Evolutionary conservation across 495 filamentous ascomycete genomes (phyloP), one percentile per base, ranked within the genome.

Genomic region (Tetracladium setigerum): DNA sequence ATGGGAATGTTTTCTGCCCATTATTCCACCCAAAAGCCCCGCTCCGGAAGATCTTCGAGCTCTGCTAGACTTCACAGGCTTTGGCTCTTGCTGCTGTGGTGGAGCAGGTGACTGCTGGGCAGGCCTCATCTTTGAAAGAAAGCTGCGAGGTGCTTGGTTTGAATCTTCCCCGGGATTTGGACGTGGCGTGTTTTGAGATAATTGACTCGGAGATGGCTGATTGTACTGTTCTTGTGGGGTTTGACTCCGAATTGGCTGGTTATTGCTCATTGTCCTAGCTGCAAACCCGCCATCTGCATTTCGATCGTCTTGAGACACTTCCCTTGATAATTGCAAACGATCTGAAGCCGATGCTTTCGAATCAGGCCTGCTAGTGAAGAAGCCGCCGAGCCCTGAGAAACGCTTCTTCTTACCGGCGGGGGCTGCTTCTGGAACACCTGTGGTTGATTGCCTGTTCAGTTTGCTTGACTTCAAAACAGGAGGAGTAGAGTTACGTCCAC

Each of bases 321-420:
- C 52, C 38, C 30, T 40, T 14, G 22, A 42, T 1, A 45, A 53
- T 40, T 60, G 55, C 33, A 31, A 43, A 1, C 34, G 35, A 27
- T 2, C 30, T 11, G 43, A 13, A 39, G 8, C 14, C 2, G 35
- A 17, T 14, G 15, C 13, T 30, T 24, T 22, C 15, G 31, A 12
- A 27, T 14, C 32, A 50, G 50, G 24, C 31, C 39, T 31, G 13
- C 33, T 33, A 34, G 32, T 9, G 27, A 59, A 59, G 10, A 63
- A 44, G 35, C 55, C 53, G 10, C 68, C 63, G 22, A 75, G 52
- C 10, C 59, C 58, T 1, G 71, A 74, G 44, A 74, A 73, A 24
- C 71, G 58, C 31, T 67, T 71, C 53, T 74, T 77, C 62, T 73
- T 74, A 13, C 53, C 46, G 36, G 49, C 38, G 19, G 65, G 59